Evolutionary conservation across 805 yeast species (phyloP), one percentile per base, ranked within the genome.

Genomic region (Torulaspora gathmanii): DNA sequence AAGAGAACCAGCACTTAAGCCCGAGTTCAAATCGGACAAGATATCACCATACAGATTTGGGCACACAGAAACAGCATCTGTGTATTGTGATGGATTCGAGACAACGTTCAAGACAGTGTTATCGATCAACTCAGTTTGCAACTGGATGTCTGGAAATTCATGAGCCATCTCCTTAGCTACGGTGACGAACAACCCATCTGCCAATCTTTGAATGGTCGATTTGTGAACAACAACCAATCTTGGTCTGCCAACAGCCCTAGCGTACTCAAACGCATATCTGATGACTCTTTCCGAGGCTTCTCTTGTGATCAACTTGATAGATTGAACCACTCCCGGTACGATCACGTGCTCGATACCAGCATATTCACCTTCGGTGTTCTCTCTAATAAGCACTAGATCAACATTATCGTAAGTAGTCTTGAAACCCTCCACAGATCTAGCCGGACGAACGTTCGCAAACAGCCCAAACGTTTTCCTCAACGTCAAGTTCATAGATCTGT

Each of bases 21-120:
- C 99, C 48, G 96, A 86, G 59, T 95, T 88, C 70, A 93, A 77
- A 72, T 93, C 99, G 54, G 98, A 91, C 84, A 93, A 83, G 72
- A 93, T 93, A 71, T 93, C 98, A 80, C 99, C 99, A 73, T 93
- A 93, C 71, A 93, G 80, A 83, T 93, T 93, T 65, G 99, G 99
- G 96, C 95, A 93, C 60, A 93, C 99, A 70, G 77, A 75, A 64
- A 93, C 99, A 49, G 84, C 82, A 61, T 87, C 80, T 71, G 83
- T 77, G 82, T 89, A 91, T 60, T 82, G 82, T 29, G 66, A 49
- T 56, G 99, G 99, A 72, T 91, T 89, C 52, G 86, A 75, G 58
- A 95, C 95, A 68, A 89, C 80, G 70, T 80, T 84, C 70, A 93
- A 77, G 36, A 95, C 90, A 59, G 97, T 88, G 80, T 90, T 91